Percentiles rank a stretch among this genome's conserved stretches.
phyloP scores from a whole-genome alignment of 768 basidiomycete species.

The Mrakia frigida region DNA sequence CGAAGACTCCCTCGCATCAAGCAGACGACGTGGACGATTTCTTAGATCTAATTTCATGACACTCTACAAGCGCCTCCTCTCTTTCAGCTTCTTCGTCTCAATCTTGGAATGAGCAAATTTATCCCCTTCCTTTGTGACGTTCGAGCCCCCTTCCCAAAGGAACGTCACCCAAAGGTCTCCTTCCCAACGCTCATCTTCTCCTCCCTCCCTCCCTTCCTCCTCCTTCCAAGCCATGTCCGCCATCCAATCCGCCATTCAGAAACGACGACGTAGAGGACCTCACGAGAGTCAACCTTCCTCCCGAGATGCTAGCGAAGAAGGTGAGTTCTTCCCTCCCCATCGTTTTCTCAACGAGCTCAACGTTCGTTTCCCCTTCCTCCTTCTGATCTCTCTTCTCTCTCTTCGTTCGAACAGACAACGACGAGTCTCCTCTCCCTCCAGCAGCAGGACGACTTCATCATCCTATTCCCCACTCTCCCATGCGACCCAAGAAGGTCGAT shows the following conservation, averaged over 20 bases:
- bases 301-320: conserved; percentile 45
- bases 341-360: conserved; percentile 2
- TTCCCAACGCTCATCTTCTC: not conserved
- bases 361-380: conserved; percentile 9
- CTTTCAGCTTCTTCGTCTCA: not conserved
- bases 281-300: conserved; percentile 30
- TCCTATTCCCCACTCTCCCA: conserved; percentile 26
- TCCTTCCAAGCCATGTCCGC: not conserved
- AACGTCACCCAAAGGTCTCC: not conserved
- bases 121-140: not conserved
- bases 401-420: conserved; percentile 26
- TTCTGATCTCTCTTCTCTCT: not conserved
- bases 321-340: conserved; percentile 33
- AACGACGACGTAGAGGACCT: conserved; percentile 9
- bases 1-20: not conserved
- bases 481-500: conserved; percentile 6
- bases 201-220: not conserved
- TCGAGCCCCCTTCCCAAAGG: not conserved
- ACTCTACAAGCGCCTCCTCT: not conserved
- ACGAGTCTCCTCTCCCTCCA: conserved; percentile 19
- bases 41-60: conserved; percentile 10
- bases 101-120: not conserved
- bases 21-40: conserved; percentile 21
- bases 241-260: not conserved
- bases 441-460: conserved; percentile 10